These are phyloP conservation scores for Candida odintsovae DNA, from an alignment of 805 yeast species.

Conservation along the genomic window DNA sequence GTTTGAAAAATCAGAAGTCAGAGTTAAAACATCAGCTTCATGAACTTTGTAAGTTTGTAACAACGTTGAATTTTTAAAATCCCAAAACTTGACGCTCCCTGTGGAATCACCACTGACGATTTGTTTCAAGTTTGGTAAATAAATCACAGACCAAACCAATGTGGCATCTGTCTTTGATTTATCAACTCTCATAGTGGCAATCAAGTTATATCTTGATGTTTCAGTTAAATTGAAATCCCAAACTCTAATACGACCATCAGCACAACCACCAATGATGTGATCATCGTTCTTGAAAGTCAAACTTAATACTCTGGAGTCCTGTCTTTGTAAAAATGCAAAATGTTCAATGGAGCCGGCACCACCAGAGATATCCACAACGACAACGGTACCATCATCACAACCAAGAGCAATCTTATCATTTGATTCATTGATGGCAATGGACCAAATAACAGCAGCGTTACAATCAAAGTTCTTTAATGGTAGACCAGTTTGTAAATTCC, in stretches of 20 bases:
- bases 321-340: conserved; percentile 70
- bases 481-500: conserved; percentile 73
- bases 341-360: conserved; percentile 82
- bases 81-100: conserved; percentile 93
- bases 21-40: conserved; percentile 83
- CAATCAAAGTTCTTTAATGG: conserved; percentile 79
- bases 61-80: conserved; percentile 65
- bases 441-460: conserved; percentile 93
- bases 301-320: conserved; percentile 73
- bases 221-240: conserved; percentile 52
- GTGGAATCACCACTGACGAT: conserved; percentile 96
- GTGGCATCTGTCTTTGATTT: conserved; percentile 82
- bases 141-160: conserved; percentile 80
- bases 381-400: conserved; percentile 92
- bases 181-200: conserved; percentile 87
- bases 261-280: conserved; percentile 83
- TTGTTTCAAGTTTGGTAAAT: conserved; percentile 58
- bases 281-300: conserved; percentile 69
- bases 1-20: conserved; percentile 55
- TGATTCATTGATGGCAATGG: conserved; percentile 58
- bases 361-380: conserved; percentile 75
- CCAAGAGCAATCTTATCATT: conserved; percentile 76
- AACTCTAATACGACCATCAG: conserved; percentile 85
- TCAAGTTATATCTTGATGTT: conserved; percentile 52
- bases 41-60: conserved; percentile 79